Conservation (phyloP, 352 stramenopile species). For the Globisporangium cylindrosporum region DNA sequence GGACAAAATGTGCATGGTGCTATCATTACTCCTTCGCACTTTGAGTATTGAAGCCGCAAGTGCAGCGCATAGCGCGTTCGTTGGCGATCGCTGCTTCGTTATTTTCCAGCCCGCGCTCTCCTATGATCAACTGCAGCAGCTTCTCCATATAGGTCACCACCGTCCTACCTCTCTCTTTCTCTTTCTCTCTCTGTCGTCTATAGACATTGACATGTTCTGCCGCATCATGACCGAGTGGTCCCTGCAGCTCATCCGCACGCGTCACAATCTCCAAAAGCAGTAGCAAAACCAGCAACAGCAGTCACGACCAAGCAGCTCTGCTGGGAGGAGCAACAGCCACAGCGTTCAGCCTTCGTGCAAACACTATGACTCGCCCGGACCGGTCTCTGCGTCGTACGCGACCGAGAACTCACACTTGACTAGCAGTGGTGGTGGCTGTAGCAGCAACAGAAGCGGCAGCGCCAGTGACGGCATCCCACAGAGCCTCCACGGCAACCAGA, state of each 20-base stretch:
- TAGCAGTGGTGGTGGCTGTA: too few relatives aligned
- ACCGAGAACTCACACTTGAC: constrained; percentile 21
- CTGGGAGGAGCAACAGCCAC: background rate
- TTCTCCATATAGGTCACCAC: too few relatives aligned
- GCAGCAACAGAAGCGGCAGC: background rate
- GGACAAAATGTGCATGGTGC: too few relatives aligned
- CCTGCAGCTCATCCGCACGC: constrained; percentile 48
- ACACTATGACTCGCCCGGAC: constrained; percentile 5
- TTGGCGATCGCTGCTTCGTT: too few relatives aligned
- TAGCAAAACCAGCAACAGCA: background rate
- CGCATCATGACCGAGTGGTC: constrained; percentile 82
- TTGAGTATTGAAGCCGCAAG: too few relatives aligned
- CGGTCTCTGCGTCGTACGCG: constrained; percentile 53
- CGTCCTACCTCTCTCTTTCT: background rate
- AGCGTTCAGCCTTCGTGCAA: background rate
- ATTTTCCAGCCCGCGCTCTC: too few relatives aligned
- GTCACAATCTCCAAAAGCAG: constrained; percentile 38
- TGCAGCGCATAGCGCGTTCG: too few relatives aligned
- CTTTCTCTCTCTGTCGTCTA: background rate
- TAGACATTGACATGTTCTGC: constrained; percentile 79
- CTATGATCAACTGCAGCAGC: too few relatives aligned
- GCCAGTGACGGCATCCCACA: constrained; percentile 7
- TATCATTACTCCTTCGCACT: too few relatives aligned
- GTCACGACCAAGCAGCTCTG: background rate
- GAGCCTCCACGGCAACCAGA: constrained; percentile 8